phyloP scores from a whole-genome alignment of 768 basidiomycete genomes.

The Hericium alpestre region DNA sequence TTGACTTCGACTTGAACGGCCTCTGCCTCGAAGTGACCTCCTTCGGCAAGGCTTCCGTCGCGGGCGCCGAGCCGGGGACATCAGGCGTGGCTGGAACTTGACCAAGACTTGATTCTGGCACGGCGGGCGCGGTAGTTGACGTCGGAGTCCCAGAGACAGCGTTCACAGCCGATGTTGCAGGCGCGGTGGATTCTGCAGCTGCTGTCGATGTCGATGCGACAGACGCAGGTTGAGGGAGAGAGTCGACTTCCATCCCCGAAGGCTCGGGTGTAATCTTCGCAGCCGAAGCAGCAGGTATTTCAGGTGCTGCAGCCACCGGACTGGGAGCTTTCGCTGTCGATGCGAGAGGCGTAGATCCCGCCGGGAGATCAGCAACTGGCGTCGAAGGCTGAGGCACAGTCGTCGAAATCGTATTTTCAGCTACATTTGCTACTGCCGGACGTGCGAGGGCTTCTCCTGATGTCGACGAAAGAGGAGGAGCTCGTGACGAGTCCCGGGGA shows the following conservation, averaged over 20 bases:
- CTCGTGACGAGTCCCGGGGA: background rate
- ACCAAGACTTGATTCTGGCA: background rate
- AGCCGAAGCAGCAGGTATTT: background rate
- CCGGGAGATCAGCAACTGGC: background rate
- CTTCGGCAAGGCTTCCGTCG: too few relatives aligned
- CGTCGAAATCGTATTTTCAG: background rate
- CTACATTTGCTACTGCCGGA: background rate
- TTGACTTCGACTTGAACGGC: too few relatives aligned
- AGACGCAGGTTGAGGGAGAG: background rate
- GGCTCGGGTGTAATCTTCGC: background rate
- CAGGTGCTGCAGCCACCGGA: background rate
- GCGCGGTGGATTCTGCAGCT: background rate
- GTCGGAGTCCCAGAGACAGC: background rate
- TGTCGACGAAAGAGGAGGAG: background rate
- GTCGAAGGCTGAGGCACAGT: background rate
- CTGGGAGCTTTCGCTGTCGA: background rate
- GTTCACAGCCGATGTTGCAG: background rate
- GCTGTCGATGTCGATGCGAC: background rate
- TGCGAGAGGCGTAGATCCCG: background rate
- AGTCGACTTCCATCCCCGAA: background rate
- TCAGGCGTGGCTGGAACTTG: too few relatives aligned
- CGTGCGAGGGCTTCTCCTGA: background rate
- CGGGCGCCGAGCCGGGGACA: too few relatives aligned
- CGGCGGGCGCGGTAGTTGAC: background rate
- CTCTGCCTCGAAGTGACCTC: too few relatives aligned